Conservation (phyloP, 495 filamentous ascomycete genomes). For the Aspergillus funiculosus region DNA sequence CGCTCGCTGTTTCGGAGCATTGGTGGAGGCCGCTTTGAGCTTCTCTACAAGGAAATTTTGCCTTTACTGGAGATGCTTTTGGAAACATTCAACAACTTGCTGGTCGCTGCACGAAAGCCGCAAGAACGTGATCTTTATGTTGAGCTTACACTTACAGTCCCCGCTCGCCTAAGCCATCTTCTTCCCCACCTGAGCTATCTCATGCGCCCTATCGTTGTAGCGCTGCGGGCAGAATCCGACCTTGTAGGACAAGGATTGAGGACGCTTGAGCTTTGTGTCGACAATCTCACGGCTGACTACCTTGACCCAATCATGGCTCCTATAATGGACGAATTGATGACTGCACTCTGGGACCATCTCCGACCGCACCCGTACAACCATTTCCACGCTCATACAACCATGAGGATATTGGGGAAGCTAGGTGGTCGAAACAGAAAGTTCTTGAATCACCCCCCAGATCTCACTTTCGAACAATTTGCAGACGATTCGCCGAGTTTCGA, state of each 20-base stretch:
- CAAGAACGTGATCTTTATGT: slow-evolving; percentile 93
- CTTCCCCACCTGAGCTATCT: slow-evolving; percentile 95
- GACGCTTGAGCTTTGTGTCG: slow-evolving; percentile 93
- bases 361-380: slow-evolving; percentile 90
- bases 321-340: slow-evolving; percentile 97
- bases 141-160: slow-evolving; percentile 92
- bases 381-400: slow-evolving; percentile 94
- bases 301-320: slow-evolving; percentile 98
- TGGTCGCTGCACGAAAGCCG: slow-evolving; percentile 81
- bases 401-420: slow-evolving; percentile 96
- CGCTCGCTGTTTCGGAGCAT: slow-evolving; percentile 93
- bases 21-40: slow-evolving; percentile 93
- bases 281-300: slow-evolving; percentile 97
- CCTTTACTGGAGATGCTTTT: slow-evolving; percentile 95
- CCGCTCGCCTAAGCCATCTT: slow-evolving; percentile 88
- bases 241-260: slow-evolving; percentile 90
- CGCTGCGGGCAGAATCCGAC: slow-evolving; percentile 83
- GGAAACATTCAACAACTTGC: slow-evolving; percentile 90
- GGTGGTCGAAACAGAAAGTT: slow-evolving; percentile 94
- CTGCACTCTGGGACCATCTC: slow-evolving; percentile 89
- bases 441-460: slow-evolving; percentile 75
- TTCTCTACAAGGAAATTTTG: slow-evolving; percentile 95
- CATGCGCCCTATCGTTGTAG: slow-evolving; percentile 95
- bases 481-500: slow-evolving; percentile 85
- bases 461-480: slow-evolving; percentile 75